Conservation (phyloP, 345 rosid species). For the Eucalyptus brandiana region DNA sequence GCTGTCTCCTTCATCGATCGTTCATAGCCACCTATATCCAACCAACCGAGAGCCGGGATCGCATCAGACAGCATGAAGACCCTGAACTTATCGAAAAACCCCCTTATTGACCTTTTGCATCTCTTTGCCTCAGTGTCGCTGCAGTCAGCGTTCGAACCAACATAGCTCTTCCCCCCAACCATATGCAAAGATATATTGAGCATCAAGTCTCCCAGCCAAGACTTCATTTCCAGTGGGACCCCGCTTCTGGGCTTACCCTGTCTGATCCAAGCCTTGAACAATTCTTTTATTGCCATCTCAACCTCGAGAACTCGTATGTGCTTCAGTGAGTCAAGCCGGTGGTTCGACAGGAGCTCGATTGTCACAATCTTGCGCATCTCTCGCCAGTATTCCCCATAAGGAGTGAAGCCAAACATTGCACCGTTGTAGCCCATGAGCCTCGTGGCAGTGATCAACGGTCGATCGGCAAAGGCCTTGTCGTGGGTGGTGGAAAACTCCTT, state of each 20-base stretch:
- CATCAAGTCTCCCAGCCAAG: conserved; percentile 16
- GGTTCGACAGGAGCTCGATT: conserved; percentile 14
- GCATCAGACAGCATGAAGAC: conserved; percentile 16
- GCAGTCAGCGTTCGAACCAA: not conserved
- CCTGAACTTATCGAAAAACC: conserved; percentile 5
- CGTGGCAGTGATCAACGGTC: conserved; percentile 6
- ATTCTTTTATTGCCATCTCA: not conserved
- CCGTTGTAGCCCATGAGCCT: conserved; percentile 10
- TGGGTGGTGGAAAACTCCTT: conserved; percentile 15
- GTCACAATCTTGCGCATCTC: conserved; percentile 17
- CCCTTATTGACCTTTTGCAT: not conserved
- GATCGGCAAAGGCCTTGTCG: conserved; percentile 8
- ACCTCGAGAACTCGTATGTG: conserved; percentile 10
- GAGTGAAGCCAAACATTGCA: conserved; percentile 29
- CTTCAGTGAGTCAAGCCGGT: conserved; percentile 9
- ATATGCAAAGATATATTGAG: conserved; percentile 4
- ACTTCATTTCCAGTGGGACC: conserved; percentile 15
- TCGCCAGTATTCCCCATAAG: conserved; percentile 22
- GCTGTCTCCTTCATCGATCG: conserved; percentile 24
- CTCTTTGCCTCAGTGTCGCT: not conserved
- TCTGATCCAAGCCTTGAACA: not conserved
- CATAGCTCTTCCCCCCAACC: conserved; percentile 15
- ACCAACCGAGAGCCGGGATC: conserved; percentile 25
- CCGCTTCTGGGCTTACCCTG: not conserved
- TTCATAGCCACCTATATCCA: conserved; percentile 16